Evolutionary conservation across 225 moss, liverwort and hornwort species (phyloP).

Genomic region (Pleurozium schreberi): DNA sequence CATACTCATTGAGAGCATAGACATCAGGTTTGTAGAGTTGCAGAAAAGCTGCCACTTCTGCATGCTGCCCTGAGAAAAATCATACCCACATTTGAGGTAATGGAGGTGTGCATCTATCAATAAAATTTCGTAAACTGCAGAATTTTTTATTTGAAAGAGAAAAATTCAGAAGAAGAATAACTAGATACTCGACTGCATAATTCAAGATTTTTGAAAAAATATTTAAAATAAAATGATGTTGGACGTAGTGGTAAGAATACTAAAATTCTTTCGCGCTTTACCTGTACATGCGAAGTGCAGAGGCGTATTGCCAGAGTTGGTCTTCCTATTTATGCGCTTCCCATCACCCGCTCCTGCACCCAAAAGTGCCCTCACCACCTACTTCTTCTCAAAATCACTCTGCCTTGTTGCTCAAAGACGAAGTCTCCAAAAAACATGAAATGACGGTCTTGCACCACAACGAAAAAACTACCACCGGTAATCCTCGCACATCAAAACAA

Average conservation of each 20-base stretch:
- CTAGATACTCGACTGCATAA: neutral
- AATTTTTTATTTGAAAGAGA: neutral
- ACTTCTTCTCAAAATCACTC: slow-evolving; percentile 20
- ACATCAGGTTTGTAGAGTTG: slow-evolving; percentile 78
- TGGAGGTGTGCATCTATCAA: neutral
- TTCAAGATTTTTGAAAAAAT: neutral
- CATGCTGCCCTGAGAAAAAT: slow-evolving; percentile 52
- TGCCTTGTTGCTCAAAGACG: neutral
- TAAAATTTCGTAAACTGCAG: neutral
- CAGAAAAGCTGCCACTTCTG: slow-evolving; percentile 59
- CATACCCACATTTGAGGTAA: neutral
- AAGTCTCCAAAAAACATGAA: neutral
- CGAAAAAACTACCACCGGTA: neutral
- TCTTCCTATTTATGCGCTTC: slow-evolving; percentile 66
- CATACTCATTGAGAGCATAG: slow-evolving; percentile 64
- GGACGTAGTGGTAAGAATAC: neutral
- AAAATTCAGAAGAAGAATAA: neutral
- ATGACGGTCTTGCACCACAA: neutral
- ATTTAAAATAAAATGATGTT: neutral
- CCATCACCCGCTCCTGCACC: slow-evolving; percentile 85
- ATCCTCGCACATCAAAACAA: neutral
- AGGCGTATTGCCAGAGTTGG: slow-evolving; percentile 71
- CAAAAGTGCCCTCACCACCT: slow-evolving; percentile 88
- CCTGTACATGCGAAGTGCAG: slow-evolving; percentile 87
- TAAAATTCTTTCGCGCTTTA: neutral